A percentile compares a stretch with the other conserved stretches of the same genome.
Evolutionary conservation across 345 rosid genomes (phyloP).

Genomic region (Pistacia integerrima): DNA sequence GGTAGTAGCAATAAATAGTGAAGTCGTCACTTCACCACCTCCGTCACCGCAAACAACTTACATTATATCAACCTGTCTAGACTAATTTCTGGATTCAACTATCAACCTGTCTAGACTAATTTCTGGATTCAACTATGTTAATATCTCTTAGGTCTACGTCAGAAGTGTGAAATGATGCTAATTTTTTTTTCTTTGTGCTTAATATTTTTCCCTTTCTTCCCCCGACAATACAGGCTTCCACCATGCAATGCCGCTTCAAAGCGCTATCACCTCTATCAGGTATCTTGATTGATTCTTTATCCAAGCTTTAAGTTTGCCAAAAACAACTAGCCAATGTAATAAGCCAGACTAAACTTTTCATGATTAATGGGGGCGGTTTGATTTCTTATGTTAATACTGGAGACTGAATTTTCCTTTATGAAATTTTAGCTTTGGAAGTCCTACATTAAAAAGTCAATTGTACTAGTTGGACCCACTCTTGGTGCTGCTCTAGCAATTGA

Average conservation of each 20-base stretch:
- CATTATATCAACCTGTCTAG: background rate
- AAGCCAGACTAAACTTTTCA: no score
- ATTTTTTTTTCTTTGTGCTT: background rate
- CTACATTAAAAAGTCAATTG: conserved; percentile 67
- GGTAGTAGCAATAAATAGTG: no score
- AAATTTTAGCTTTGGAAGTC: conserved; percentile 70
- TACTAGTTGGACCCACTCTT: conserved; percentile 89
- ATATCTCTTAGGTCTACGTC: background rate
- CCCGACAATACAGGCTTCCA: conserved; percentile 52
- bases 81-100: background rate
- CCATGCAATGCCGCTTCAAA: conserved; percentile 71
- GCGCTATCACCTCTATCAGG: conserved; percentile 73
- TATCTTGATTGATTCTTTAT: conserved; percentile 8
- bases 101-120: no score
- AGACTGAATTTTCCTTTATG: background rate
- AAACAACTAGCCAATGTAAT: no score
- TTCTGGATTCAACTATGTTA: background rate
- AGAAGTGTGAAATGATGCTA: background rate
- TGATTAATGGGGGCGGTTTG: background rate
- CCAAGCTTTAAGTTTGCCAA: no score
- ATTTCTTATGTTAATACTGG: background rate
- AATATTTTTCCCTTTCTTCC: background rate
- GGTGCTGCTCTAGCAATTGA: conserved; percentile 86
- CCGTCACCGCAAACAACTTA: no score
- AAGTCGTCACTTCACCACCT: no score